phyloP scores from a whole-genome alignment of 2,329 filamentous ascomycete species.

The Rhinocladiella similis region DNA sequence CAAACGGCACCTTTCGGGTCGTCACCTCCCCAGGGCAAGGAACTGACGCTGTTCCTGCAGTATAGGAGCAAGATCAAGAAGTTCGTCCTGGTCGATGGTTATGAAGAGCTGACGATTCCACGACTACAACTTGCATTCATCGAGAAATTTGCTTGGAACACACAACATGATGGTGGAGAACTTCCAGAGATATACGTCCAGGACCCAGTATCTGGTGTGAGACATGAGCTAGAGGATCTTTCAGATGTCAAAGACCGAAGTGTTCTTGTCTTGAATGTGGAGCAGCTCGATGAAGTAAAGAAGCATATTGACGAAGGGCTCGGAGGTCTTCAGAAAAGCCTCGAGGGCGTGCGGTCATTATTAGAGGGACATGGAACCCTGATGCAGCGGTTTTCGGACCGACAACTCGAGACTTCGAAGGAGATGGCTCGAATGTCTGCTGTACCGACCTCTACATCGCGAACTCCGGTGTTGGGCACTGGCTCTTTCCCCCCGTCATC shows the following conservation, averaged over 20 bases:
- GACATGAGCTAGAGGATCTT: constrained; percentile 92
- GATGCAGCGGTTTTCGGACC: constrained; percentile 83
- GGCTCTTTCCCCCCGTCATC: constrained; percentile 30
- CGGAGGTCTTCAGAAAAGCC: constrained; percentile 72
- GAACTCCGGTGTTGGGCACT: constrained; percentile 37
- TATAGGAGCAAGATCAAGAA: constrained; percentile 31
- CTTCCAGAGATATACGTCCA: constrained; percentile 97
- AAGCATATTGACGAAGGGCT: constrained; percentile 92
- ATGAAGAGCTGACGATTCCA: constrained; percentile 80
- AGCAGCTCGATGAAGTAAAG: constrained; percentile 93
- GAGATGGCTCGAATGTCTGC: constrained; percentile 72
- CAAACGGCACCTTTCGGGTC: constrained; percentile 60
- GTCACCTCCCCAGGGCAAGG: constrained; percentile 76
- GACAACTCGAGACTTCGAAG: constrained; percentile 84
- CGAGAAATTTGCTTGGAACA: constrained; percentile 99
- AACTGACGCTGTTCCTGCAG: constrained; percentile 75
- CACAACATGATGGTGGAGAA: constrained; percentile 87
- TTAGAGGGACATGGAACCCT: constrained; percentile 80
- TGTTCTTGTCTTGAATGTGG: constrained; percentile 91
- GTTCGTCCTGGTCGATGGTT: constrained; percentile 51
- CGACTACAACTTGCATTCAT: constrained; percentile 94
- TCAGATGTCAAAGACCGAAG: constrained; percentile 91
- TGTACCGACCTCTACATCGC: constrained; percentile 41
- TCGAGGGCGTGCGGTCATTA: constrained; percentile 82
- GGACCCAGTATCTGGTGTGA: constrained; percentile 91